Evolutionary conservation across 441 rosid species (phyloP).

Genomic region (Aleurites moluccanus): DNA sequence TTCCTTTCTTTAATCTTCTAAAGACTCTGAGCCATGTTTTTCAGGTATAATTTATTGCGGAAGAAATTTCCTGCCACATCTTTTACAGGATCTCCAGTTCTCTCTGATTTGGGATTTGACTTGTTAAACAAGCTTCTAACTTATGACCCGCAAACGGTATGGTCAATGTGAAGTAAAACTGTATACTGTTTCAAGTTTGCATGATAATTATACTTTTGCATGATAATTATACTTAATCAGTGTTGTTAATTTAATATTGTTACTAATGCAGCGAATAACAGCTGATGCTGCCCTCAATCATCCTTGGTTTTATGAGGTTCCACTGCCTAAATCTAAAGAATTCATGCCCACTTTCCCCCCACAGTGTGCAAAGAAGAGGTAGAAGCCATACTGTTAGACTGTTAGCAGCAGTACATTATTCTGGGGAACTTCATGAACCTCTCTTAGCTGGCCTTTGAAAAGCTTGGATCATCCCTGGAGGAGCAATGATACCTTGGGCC

Average conservation of each 20-base stretch:
- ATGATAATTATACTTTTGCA: neutral
- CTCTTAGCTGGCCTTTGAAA: neutral
- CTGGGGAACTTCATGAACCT: neutral
- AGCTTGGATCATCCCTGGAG: neutral
- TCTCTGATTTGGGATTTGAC: slow-evolving; percentile 82
- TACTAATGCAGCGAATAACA: slow-evolving; percentile 66
- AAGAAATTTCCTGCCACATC: slow-evolving; percentile 73
- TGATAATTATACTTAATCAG: slow-evolving; percentile 4
- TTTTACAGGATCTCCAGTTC: slow-evolving; percentile 68
- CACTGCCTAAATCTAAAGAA: slow-evolving; percentile 71
- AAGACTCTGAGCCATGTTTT: neutral
- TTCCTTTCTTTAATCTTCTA: neutral
- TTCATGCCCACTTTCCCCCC: slow-evolving; percentile 72
- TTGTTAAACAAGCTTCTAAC: slow-evolving; percentile 63
- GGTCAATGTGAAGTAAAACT: neutral
- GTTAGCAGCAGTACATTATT: slow-evolving; percentile 4
- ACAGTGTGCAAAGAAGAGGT: slow-evolving; percentile 36
- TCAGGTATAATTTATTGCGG: slow-evolving; percentile 69
- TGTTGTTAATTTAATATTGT: slow-evolving; percentile 4
- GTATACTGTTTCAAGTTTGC: neutral
- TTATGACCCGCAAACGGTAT: slow-evolving; percentile 72
- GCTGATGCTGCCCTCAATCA: slow-evolving; percentile 79
- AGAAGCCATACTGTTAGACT: slow-evolving; percentile 16
- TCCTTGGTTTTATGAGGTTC: slow-evolving; percentile 72
- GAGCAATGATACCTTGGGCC: neutral